phyloP scores from a whole-genome alignment of 2,329 filamentous ascomycete genomes.

The Septoria petroselini region DNA sequence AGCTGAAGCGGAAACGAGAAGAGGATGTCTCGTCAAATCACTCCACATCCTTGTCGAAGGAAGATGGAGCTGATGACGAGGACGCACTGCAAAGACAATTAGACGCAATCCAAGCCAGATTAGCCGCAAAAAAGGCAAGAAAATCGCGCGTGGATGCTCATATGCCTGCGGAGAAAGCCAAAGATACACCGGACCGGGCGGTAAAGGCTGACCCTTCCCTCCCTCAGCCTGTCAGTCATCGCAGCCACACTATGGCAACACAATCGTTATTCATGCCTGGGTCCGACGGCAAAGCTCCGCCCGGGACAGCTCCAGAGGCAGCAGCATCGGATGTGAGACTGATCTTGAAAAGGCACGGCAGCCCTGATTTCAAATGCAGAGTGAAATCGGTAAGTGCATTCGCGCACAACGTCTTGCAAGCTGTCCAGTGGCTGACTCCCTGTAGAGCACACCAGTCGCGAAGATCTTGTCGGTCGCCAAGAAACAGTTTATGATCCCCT shows the following conservation, averaged over 20 bases:
- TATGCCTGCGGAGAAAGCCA: constrained; percentile 17
- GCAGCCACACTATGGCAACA: too few relatives aligned
- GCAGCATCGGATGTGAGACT: constrained; percentile 1
- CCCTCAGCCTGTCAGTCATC: too few relatives aligned
- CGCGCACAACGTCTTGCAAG: background rate
- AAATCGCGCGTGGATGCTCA: constrained; percentile 20
- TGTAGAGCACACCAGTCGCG: constrained; percentile 2
- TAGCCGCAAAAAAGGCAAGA: constrained; percentile 18
- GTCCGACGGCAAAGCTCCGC: too few relatives aligned
- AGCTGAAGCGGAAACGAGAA: constrained; percentile 4
- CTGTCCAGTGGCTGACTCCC: background rate
- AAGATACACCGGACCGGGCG: background rate
- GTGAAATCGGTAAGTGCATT: constrained; percentile 1
- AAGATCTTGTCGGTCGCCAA: constrained; percentile 2
- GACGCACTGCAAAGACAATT: constrained; percentile 14
- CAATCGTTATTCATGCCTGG: too few relatives aligned
- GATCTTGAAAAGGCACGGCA: background rate
- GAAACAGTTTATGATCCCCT: constrained; percentile 1
- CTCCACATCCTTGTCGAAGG: too few relatives aligned
- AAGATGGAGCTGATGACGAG: constrained; percentile 19
- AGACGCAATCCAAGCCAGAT: constrained; percentile 14
- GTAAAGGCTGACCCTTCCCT: too few relatives aligned
- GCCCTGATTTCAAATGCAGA: background rate
- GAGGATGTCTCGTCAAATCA: background rate
- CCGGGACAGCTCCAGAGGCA: background rate